A percentile compares a stretch with the other conserved stretches of the same genome.
These are phyloP conservation scores for Telfairia occidentalis DNA, from an alignment of 331 rosid genomes.

Conservation along the genomic window DNA sequence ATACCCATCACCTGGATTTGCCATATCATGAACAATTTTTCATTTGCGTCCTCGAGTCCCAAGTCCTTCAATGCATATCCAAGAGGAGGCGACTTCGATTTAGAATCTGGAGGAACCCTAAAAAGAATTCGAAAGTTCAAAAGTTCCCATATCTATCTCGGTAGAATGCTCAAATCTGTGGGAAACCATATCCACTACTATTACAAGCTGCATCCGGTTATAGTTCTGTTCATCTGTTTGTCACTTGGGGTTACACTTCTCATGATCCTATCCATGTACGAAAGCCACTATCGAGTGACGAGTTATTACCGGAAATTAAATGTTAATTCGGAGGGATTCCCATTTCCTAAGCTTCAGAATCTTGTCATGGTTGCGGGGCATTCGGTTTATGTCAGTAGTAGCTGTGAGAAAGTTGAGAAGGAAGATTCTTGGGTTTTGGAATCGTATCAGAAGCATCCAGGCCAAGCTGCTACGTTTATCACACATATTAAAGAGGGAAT, in stretches of 20 bases:
- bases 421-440: slow-evolving; percentile 96
- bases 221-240: slow-evolving; percentile 28
- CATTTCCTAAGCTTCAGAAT: slow-evolving; percentile 56
- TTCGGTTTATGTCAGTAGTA: slow-evolving; percentile 66
- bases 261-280: slow-evolving; percentile 37
- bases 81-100: slow-evolving; percentile 46
- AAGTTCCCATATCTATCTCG: slow-evolving; percentile 20
- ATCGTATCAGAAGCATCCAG: slow-evolving; percentile 80
- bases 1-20: slow-evolving; percentile 16
- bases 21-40: slow-evolving; percentile 47
- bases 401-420: slow-evolving; percentile 66
- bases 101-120: slow-evolving; percentile 49
- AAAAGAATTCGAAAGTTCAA: slow-evolving; percentile 46
- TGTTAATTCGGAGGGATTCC: slow-evolving; percentile 30
- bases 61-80: slow-evolving; percentile 56
- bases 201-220: slow-evolving; percentile 50
- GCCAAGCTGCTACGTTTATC: slow-evolving; percentile 77
- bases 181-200: slow-evolving; percentile 37
- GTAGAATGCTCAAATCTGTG: slow-evolving; percentile 60
- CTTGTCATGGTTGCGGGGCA: slow-evolving; percentile 97
- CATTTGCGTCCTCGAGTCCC: slow-evolving; percentile 41
- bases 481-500: slow-evolving; percentile 61
- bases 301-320: slow-evolving; percentile 19
- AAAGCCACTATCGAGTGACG: slow-evolving; percentile 20
- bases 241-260: slow-evolving; percentile 42